Conservation (phyloP, 257 asterid genomes). For the Solanum ossicruentum region DNA sequence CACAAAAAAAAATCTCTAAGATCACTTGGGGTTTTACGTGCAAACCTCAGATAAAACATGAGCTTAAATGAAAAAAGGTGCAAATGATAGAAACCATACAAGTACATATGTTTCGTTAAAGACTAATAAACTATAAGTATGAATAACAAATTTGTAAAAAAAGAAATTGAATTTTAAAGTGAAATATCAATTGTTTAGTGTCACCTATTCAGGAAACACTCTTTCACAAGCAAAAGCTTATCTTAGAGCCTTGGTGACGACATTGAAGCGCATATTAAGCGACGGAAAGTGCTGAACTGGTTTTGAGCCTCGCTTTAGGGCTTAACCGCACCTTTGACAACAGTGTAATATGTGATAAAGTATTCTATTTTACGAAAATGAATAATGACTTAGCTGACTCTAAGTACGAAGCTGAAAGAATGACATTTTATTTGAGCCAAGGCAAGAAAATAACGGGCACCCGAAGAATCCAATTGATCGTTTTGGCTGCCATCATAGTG, state of each 20-base stretch:
- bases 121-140: neutral
- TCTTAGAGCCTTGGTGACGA: neutral
- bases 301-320: neutral
- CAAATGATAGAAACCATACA: neutral
- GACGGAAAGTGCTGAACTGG: neutral
- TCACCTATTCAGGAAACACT: neutral
- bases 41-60: neutral
- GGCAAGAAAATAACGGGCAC: neutral
- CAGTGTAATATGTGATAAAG: neutral
- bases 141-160: neutral
- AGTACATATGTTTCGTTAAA: neutral
- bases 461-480: neutral
- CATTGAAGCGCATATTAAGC: neutral
- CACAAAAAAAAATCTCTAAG: neutral
- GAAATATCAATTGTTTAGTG: neutral
- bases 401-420: neutral
- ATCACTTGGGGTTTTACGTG: neutral
- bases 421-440: neutral
- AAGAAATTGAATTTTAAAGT: neutral
- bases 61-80: neutral
- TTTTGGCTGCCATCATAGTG: neutral
- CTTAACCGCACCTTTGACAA: neutral
- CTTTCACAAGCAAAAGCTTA: neutral
- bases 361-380: neutral
- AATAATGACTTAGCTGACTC: neutral